Conservation (phyloP, 163 green algal species). For the Coccomyxa subellipsoidea region DNA sequence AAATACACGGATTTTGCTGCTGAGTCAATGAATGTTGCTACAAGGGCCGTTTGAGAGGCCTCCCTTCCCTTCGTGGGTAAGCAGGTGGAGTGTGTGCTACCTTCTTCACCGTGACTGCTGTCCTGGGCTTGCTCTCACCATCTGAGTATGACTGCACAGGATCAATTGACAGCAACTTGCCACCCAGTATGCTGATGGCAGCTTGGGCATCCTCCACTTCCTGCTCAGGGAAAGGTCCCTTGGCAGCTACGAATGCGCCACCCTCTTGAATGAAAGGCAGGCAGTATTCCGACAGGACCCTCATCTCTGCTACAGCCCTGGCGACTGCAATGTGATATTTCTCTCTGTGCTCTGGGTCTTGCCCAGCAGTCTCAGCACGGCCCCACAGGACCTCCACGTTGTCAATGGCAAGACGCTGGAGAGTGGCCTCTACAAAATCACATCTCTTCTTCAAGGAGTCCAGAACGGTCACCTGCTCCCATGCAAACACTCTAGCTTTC, state of each 20-base stretch:
- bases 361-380: slow-evolving; percentile 69
- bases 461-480: slow-evolving; percentile 68
- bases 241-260: slow-evolving; percentile 79
- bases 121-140: slow-evolving; percentile 48
- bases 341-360: slow-evolving; percentile 37
- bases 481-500: neutral
- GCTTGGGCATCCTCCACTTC: slow-evolving; percentile 55
- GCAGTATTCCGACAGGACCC: slow-evolving; percentile 82
- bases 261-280: slow-evolving; percentile 74
- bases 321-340: slow-evolving; percentile 68
- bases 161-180: slow-evolving; percentile 40
- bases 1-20: no score
- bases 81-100: slow-evolving; percentile 35
- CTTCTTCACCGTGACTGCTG: slow-evolving; percentile 71
- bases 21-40: neutral
- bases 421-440: slow-evolving; percentile 62
- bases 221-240: slow-evolving; percentile 62
- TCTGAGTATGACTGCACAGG: slow-evolving; percentile 44
- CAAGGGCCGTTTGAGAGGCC: slow-evolving; percentile 49
- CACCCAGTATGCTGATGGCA: slow-evolving; percentile 63
- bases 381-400: slow-evolving; percentile 69
- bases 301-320: slow-evolving; percentile 75
- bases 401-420: slow-evolving; percentile 34
- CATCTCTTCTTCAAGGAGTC: slow-evolving; percentile 84
- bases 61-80: slow-evolving; percentile 66